These are phyloP conservation scores for Pseudozyma hubeiensis DNA, from an alignment of 1,284 basidiomycete genomes.

Conservation along the genomic window DNA sequence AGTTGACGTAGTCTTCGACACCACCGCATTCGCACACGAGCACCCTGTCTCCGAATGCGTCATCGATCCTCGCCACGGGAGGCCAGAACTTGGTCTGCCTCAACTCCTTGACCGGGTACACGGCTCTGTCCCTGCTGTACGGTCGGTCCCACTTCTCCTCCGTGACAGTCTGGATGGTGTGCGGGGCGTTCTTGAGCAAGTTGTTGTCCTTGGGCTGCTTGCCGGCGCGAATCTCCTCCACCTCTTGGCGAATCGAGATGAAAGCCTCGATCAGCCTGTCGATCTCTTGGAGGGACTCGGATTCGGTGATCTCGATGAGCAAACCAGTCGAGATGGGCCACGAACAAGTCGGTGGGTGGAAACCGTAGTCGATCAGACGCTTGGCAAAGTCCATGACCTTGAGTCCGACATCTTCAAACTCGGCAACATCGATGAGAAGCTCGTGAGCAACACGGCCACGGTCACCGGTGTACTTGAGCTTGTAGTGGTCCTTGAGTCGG, in stretches of 20 bases:
- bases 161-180: constrained; percentile 82
- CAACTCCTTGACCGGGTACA: constrained; percentile 58
- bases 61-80: constrained; percentile 60
- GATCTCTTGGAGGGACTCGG: constrained; percentile 63
- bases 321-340: constrained; percentile 68
- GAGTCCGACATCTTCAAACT: constrained; percentile 87
- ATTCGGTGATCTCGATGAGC: constrained; percentile 67
- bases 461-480: constrained; percentile 86
- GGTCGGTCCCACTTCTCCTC: constrained; percentile 82
- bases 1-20: constrained; percentile 54
- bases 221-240: constrained; percentile 85
- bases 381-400: constrained; percentile 97
- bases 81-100: constrained; percentile 66
- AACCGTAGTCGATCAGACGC: constrained; percentile 77
- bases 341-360: constrained; percentile 66
- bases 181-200: constrained; percentile 91
- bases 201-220: constrained; percentile 76
- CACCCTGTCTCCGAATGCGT: constrained; percentile 59
- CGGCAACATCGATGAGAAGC: constrained; percentile 90
- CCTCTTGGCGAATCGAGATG: constrained; percentile 92
- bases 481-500: constrained; percentile 86
- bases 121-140: constrained; percentile 59
- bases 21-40: constrained; percentile 59
- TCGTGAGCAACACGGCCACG: constrained; percentile 95
- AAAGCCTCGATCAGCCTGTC: constrained; percentile 92